Base-by-base conservation (phyloP, 371 early-diverging fungal species). In the Entomophthora muscae region DNA sequence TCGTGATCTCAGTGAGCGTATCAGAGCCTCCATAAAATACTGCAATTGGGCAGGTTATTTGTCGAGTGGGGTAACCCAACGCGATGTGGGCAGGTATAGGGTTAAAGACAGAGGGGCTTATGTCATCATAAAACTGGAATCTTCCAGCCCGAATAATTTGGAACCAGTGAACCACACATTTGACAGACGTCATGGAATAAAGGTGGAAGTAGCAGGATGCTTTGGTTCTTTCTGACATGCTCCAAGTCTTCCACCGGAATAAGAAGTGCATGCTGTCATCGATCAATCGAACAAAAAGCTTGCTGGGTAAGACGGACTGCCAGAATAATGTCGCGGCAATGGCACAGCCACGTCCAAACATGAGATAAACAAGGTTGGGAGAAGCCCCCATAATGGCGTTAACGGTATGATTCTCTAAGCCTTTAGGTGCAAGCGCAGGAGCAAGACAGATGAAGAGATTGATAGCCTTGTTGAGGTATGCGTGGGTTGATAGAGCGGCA, bases 81-180 rank as follows among this genome's bases (percentile, higher is more conserved):
- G 83, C 79, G 23, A 77, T 70, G 7, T 77, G 70, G 3, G 75
- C 66, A 51, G 70, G 73, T 0, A 72, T 75, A 24, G 81, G 76
- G 29, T 82, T 79, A 13, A 85, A 82, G 21, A 83, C 83, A 5
- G 42, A 42, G 17, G 42, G 42, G 5, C 10, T 5, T 32, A 84
- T 69, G 53, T 95, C 96, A 67, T 95, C 94, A 66, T 87, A 95
- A 90, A 93, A 92, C 67, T 93, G 92, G 63, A 95, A 88, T 23
- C 77, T 72, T 1, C 85, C 84, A 7, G 84, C 81, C 21, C 91
- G 75, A 56, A 93, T 92, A 66, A 95, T 93, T 75, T 94, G 94
- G 73, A 95, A 93, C 93, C 93, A 89, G 66, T 90, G 90, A 76
- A 94, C 96, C 28, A 94, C 78, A 31, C 83, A 81, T 68, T 95